Base-by-base conservation (phyloP, 192 early-diverging fungal genomes). In the Gaertneriomyces sp. region DNA sequence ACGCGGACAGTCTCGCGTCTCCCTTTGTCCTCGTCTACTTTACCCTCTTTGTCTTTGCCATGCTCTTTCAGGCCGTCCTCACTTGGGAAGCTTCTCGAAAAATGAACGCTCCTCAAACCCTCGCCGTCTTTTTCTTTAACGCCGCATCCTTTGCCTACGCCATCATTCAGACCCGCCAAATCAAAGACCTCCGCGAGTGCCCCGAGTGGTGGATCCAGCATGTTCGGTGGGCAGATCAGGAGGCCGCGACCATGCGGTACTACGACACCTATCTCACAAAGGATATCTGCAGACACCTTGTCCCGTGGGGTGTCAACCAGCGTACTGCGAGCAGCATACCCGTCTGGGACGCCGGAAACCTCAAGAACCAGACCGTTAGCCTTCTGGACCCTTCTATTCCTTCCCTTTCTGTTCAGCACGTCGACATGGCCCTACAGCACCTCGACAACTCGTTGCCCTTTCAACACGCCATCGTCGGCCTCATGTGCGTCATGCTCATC, bases 81-180 rank as follows among this genome's bases (percentile, higher is more conserved):
- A 64, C 73, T 42, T 49, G 25, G n/a, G 73, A 74, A 47, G 73
- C 73, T 20, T 53, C 59, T 42, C 40, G 61, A 57, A 56, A 66
- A 49, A 59, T 66, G 40, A 72, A 72, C 44, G 69, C 71, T 20
- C 68, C 69, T 64, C 71, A 72, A 61, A 62, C 63, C 12, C 38
- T 74, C 10, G 73, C 73, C 9, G 73, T 74, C 4, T 61, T 46
- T 7, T 5, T 59, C 4, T 71, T 74, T 44, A 74, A 74, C 55
- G 44, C 63, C 50, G 55, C 63, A 17, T 62, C 40, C 47, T 44
- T 74, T 11, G 73, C 38, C 12, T 74, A 74, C 40, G 45, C 63
- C 51, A 65, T 70, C 56, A 46, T 65, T n/a, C 67, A 56, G 33
- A 56, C 38, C 38, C 17, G 39, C 8, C 54, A 56, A 56, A 56